A percentile compares a stretch with the other conserved stretches of the same genome.
Evolutionary conservation across 2,329 filamentous ascomycete genomes (phyloP).

Genomic region (Torrubiella hemipterigena): DNA sequence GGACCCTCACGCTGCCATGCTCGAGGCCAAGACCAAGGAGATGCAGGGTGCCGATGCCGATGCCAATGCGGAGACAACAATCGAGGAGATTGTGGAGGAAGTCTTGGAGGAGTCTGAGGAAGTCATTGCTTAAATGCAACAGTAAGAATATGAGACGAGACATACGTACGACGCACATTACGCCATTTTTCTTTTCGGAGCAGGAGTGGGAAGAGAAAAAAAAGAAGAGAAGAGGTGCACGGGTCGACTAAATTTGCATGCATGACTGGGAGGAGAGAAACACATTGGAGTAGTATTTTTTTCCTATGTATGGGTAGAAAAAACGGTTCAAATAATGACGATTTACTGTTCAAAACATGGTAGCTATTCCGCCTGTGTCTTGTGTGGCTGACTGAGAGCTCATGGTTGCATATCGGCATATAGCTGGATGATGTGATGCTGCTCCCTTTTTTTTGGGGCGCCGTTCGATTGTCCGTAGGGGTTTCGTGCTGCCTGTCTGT

Average conservation of each 20-base stretch:
- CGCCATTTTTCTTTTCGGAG: background rate
- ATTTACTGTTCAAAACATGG: too few species aligned
- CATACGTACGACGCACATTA: constrained; percentile 6
- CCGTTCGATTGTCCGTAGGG: too few species aligned
- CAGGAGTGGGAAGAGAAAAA: background rate
- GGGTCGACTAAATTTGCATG: background rate
- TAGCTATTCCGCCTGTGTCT: too few species aligned
- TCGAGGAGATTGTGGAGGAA: constrained; percentile 84
- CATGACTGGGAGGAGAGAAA: too few species aligned
- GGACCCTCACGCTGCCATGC: constrained; percentile 49
- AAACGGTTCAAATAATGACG: too few species aligned
- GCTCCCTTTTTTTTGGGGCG: too few species aligned
- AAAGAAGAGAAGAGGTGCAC: background rate
- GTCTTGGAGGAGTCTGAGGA: constrained; percentile 81
- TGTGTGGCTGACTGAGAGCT: too few species aligned
- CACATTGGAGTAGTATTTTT: too few species aligned
- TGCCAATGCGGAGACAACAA: constrained; percentile 59
- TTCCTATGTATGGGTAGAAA: too few species aligned
- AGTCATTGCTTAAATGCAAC: constrained; percentile 35
- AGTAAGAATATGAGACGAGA: constrained; percentile 3
- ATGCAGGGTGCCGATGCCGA: constrained; percentile 35
- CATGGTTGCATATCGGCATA: too few species aligned
- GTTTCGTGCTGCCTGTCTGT: too few species aligned
- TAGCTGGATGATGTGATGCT: too few species aligned
- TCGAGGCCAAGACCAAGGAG: constrained; percentile 41